A percentile compares a stretch with the other conserved stretches of the same genome.
These are phyloP conservation scores for Fusarium subtropicale DNA, from an alignment of 2,329 filamentous ascomycete species.

Conservation along the genomic window DNA sequence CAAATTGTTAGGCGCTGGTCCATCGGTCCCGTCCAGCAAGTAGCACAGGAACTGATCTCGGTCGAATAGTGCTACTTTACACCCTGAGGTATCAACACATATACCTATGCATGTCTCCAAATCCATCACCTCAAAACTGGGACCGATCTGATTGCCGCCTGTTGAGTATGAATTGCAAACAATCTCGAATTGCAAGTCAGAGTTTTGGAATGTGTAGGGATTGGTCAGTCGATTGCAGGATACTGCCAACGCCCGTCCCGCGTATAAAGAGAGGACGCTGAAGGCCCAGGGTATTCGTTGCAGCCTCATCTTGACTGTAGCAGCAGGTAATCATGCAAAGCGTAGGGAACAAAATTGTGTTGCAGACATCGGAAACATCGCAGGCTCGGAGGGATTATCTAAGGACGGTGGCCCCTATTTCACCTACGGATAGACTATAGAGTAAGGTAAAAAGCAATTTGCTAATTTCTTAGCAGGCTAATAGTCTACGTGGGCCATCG, in stretches of 20 bases:
- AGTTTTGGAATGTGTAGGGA: not conserved
- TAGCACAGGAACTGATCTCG: not conserved
- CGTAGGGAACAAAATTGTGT: not conserved
- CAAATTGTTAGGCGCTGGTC: not conserved
- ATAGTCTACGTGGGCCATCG: no score
- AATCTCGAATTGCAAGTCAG: not conserved
- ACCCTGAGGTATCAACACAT: accelerated
- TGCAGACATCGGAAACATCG: not conserved
- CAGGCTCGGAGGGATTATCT: no score
- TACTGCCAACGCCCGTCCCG: not conserved
- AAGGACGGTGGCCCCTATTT: no score
- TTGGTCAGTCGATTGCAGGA: not conserved
- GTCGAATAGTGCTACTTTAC: not conserved
- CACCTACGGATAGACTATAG: no score
- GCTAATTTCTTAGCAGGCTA: no score
- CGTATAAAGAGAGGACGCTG: not conserved
- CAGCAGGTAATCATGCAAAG: not conserved
- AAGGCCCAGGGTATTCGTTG: not conserved
- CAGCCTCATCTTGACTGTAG: not conserved
- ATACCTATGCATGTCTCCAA: not conserved
- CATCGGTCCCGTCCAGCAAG: not conserved
- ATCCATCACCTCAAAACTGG: accelerated
- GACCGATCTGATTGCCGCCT: not conserved
- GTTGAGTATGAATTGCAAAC: not conserved
- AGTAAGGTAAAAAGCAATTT: no score